Evolutionary conservation across 1,139 yeast species (phyloP).

Genomic region (Schwanniomyces etchellsii): DNA sequence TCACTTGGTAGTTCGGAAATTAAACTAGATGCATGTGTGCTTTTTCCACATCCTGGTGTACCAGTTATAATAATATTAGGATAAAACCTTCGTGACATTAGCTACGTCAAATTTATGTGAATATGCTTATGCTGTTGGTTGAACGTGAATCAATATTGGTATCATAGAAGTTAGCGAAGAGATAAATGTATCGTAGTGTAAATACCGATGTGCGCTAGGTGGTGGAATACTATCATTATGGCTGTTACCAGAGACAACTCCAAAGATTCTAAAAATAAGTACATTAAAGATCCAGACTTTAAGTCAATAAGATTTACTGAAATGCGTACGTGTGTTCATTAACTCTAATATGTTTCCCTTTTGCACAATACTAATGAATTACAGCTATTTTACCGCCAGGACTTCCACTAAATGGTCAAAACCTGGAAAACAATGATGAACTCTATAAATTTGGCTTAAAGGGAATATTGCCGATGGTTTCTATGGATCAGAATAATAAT

Average conservation of each 20-base stretch:
- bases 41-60: conserved; percentile 96
- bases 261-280: no score
- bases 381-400: conserved; percentile 28
- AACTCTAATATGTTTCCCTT: no score
- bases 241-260: no score
- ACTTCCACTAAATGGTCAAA: conserved; percentile 11
- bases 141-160: neutral
- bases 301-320: no score
- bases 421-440: conserved; percentile 3
- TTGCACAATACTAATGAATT: neutral
- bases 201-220: no score
- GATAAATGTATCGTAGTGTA: no score
- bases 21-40: conserved; percentile 72
- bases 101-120: neutral
- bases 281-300: no score
- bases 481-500: conserved; percentile 62
- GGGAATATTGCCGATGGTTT: conserved; percentile 64
- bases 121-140: no score
- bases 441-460: conserved; percentile 58
- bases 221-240: no score
- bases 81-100: conserved; percentile 36
- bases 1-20: conserved; percentile 43
- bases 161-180: conserved; percentile 2
- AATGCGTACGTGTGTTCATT: no score
- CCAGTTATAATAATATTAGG: conserved; percentile 93